phyloP scores from a whole-genome alignment of 2,329 filamentous ascomycete genomes.

The Neofusicoccum kwambonambiense region DNA sequence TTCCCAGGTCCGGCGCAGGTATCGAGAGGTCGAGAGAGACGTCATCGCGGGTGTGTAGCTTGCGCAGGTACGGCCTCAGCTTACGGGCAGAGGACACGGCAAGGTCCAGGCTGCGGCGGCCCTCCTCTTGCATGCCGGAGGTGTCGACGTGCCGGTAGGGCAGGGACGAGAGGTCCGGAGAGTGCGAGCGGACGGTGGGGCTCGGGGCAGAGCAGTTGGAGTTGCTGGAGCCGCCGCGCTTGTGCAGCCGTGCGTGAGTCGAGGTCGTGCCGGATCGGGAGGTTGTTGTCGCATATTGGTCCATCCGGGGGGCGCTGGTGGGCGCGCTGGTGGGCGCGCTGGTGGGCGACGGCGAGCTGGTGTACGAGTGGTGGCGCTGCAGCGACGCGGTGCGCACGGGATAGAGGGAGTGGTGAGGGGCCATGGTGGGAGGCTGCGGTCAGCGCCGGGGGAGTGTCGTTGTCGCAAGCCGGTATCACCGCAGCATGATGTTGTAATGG shows the following conservation, averaged over 20 bases:
- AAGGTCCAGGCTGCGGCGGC: conserved; percentile 22
- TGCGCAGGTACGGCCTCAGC: conserved; percentile 57
- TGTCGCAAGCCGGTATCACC: conserved; percentile 14
- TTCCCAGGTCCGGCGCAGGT: conserved; percentile 55
- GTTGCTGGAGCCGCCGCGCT: conserved; percentile 32
- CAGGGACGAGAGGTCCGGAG: conserved; percentile 17
- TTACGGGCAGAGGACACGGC: conserved; percentile 35
- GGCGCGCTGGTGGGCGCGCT: conserved; percentile 5
- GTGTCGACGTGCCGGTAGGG: conserved; percentile 14
- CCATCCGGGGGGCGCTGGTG: background rate
- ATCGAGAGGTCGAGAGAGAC: conserved; percentile 55
- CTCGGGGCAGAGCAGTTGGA: conserved; percentile 39
- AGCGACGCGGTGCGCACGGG: conserved; percentile 8
- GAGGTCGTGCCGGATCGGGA: conserved; percentile 17
- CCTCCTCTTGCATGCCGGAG: conserved; percentile 14
- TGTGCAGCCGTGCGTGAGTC: conserved; percentile 40
- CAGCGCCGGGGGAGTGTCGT: conserved; percentile 1
- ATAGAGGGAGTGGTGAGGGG: conserved; percentile 1
- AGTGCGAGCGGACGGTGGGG: conserved; percentile 30
- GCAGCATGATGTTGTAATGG: conserved; percentile 17
- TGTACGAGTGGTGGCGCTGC: conserved; percentile 13
- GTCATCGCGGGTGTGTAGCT: conserved; percentile 51
- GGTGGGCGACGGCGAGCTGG: background rate
- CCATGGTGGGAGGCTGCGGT: background rate
- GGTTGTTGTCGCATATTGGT: conserved; percentile 4